Conservation (phyloP, 1,284 basidiomycete species). For the Puccinia coronata region DNA sequence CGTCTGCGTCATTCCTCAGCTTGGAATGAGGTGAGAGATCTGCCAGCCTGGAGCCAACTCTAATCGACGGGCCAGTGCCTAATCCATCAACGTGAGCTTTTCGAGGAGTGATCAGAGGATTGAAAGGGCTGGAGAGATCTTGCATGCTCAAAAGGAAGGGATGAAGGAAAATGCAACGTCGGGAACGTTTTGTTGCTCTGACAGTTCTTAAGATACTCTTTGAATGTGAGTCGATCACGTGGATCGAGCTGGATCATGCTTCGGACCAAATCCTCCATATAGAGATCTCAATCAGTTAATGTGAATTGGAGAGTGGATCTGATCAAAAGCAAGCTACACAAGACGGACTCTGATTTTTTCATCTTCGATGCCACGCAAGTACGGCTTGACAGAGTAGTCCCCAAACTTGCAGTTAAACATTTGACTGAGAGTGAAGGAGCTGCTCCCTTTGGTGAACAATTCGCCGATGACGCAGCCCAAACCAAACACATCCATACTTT, state of each 20-base stretch:
- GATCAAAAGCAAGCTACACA: background rate
- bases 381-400: conserved; percentile 73
- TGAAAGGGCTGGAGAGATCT: conserved; percentile 64
- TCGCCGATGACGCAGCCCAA: conserved; percentile 94
- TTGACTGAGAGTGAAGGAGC: conserved; percentile 90
- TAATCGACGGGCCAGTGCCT: conserved; percentile 28
- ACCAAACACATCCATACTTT: conserved; percentile 97
- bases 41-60: background rate
- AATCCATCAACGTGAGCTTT: conserved; percentile 48
- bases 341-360: conserved; percentile 73
- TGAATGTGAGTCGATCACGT: conserved; percentile 74
- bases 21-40: conserved; percentile 58
- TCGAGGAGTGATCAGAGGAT: conserved; percentile 55
- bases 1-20: conserved; percentile 74
- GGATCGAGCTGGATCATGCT: conserved; percentile 88
- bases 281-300: conserved; percentile 51
- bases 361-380: conserved; percentile 77
- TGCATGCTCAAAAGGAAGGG: conserved; percentile 81
- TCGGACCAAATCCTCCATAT: conserved; percentile 73
- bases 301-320: background rate
- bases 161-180: conserved; percentile 88
- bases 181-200: conserved; percentile 76
- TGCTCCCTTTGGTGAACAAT: conserved; percentile 90
- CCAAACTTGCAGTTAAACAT: conserved; percentile 91
- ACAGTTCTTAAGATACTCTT: conserved; percentile 74